Percentiles rank a stretch among this genome's conserved stretches.
Evolutionary conservation across 2,329 filamentous ascomycete species (phyloP).

Genomic region (Paraphaeosphaeria minitans): DNA sequence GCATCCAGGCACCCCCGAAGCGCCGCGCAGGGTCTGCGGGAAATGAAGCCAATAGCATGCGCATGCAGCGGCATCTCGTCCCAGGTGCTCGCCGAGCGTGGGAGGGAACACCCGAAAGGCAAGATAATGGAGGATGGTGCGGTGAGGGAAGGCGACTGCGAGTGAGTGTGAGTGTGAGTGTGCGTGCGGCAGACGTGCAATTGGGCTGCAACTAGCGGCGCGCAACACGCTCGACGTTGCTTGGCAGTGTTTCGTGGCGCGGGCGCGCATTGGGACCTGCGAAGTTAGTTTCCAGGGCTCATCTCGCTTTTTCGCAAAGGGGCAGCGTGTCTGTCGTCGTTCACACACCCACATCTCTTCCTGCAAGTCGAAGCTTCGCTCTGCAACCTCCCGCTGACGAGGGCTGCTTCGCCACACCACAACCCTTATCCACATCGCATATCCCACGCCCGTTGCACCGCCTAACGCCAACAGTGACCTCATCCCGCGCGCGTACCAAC

Average conservation of each 20-base stretch:
- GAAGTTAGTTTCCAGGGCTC: conserved; percentile 16
- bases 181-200: conserved; percentile 8
- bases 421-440: neutral
- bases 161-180: neutral
- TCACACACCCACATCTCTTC: neutral
- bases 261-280: conserved; percentile 15
- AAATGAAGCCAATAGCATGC: conserved; percentile 16
- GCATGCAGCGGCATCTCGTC: neutral
- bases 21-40: conserved; percentile 12
- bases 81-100: conserved; percentile 5
- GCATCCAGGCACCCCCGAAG: conserved; percentile 17
- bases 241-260: conserved; percentile 22
- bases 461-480: conserved; percentile 10
- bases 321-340: conserved; percentile 1
- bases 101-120: neutral
- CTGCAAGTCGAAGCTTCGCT: neutral
- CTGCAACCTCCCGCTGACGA: neutral
- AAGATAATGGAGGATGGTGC: neutral
- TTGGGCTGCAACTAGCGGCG: conserved; percentile 4
- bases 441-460: conserved; percentile 7
- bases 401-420: neutral
- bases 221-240: conserved; percentile 1
- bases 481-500: conserved; percentile 15
- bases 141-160: neutral
- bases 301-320: conserved; percentile 21